Evolutionary conservation across 164 flowering plant genomes (phyloP).

Genomic region (Houttuynia cordata): DNA sequence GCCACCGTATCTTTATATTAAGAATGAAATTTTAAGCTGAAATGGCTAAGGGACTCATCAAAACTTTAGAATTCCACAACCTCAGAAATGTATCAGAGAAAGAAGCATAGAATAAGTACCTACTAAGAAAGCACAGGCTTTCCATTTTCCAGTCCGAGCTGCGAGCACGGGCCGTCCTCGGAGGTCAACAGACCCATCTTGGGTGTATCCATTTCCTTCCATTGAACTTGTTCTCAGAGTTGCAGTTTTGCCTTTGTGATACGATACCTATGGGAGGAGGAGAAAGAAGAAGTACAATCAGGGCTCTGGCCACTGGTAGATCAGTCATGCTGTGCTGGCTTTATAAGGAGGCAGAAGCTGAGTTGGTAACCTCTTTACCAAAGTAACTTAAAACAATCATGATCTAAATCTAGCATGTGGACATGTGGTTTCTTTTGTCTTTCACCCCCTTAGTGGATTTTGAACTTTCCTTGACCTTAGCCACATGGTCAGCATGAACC

Average conservation of each 20-base stretch:
- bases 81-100: no score
- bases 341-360: not conserved
- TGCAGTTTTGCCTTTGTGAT: not conserved
- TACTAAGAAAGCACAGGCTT: slow-evolving; percentile 53
- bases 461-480: no score
- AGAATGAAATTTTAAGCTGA: no score
- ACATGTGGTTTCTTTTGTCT: not conserved
- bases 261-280: not conserved
- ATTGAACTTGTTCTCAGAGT: slow-evolving; percentile 1
- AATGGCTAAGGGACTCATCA: no score
- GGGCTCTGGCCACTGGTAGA: no score
- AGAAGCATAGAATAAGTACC: slow-evolving; percentile 20
- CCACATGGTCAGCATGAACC: no score
- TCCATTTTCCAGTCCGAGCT: slow-evolving; percentile 61
- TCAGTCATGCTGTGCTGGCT: no score
- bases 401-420: not conserved
- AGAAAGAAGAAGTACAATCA: not conserved
- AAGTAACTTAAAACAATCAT: not conserved
- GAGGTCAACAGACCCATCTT: slow-evolving; percentile 60
- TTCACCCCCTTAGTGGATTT: not conserved
- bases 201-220: slow-evolving; percentile 28
- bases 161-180: slow-evolving; percentile 49
- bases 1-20: no score
- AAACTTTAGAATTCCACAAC: no score
- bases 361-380: not conserved